Conservation (phyloP, 805 yeast genomes). For the Jamesozyma gamospora region DNA sequence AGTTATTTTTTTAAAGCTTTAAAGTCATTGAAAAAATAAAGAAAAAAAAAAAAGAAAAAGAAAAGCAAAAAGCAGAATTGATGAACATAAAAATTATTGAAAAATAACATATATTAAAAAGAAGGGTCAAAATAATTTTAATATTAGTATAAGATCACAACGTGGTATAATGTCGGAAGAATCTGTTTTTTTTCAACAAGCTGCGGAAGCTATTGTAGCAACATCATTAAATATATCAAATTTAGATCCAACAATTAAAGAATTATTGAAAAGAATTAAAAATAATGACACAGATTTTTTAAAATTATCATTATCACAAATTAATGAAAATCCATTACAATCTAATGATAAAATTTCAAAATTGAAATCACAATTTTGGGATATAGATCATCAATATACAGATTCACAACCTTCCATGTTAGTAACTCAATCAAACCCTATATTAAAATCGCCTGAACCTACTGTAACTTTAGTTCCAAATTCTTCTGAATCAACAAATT, state of each 20-base stretch:
- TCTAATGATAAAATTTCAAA: too few relatives aligned
- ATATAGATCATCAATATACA: too few relatives aligned
- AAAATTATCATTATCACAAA: neutral
- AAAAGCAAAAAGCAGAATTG: too few relatives aligned
- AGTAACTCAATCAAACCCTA: neutral
- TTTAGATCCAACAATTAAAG: constrained; percentile 25
- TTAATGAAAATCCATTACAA: neutral
- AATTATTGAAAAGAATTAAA: constrained; percentile 21
- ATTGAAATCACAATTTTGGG: too few relatives aligned
- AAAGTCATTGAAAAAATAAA: too few relatives aligned
- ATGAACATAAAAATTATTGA: too few relatives aligned
- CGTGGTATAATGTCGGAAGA: too few relatives aligned
- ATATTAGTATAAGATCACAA: too few relatives aligned
- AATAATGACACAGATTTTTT: constrained; percentile 5
- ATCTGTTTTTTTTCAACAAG: constrained; percentile 21
- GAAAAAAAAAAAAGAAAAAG: too few relatives aligned
- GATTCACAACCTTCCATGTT: neutral
- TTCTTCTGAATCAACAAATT: neutral
- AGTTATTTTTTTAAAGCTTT: too few relatives aligned
- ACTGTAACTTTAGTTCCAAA: constrained; percentile 1
- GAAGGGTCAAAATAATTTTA: too few relatives aligned
- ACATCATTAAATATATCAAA: constrained; percentile 20
- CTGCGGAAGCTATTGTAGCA: constrained; percentile 27
- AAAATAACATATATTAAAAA: too few relatives aligned
- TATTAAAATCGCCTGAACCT: neutral